These are phyloP conservation scores for Rhizopus sp. DNA, from an alignment of 371 early-diverging fungal species.

Conservation along the genomic window DNA sequence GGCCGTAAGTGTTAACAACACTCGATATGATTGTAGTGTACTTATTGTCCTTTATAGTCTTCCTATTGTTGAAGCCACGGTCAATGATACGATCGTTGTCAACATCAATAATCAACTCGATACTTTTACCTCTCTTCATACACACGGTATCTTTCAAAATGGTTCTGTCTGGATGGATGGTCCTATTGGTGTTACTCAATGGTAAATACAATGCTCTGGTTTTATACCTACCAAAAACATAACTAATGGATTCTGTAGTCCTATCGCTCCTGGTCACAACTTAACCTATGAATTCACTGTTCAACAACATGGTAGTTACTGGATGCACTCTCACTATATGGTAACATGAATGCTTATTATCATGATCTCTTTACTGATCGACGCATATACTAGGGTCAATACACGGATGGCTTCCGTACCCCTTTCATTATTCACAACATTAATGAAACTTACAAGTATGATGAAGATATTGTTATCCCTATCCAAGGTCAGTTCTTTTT, in stretches of 20 bases:
- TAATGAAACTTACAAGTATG: slow-evolving; percentile 66
- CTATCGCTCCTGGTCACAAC: slow-evolving; percentile 44
- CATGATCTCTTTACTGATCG: background rate
- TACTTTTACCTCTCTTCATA: slow-evolving; percentile 62
- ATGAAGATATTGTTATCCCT: slow-evolving; percentile 66
- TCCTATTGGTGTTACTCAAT: slow-evolving; percentile 66
- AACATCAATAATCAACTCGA: slow-evolving; percentile 60
- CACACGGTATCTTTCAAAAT: slow-evolving; percentile 74
- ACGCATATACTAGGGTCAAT: slow-evolving; percentile 55
- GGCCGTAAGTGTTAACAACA: slow-evolving; percentile 61
- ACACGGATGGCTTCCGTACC: slow-evolving; percentile 80
- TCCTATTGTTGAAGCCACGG: slow-evolving; percentile 47
- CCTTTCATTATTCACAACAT: slow-evolving; percentile 72
- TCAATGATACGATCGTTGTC: slow-evolving; percentile 63
- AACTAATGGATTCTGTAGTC: slow-evolving; percentile 12
- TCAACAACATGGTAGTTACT: slow-evolving; percentile 36
- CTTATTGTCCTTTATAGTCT: slow-evolving; percentile 30
- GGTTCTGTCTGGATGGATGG: slow-evolving; percentile 69
- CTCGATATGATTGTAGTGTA: background rate
- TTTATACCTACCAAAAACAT: background rate
- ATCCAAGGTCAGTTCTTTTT: slow-evolving; percentile 45
- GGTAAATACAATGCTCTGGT: slow-evolving; percentile 24
- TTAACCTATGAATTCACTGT: slow-evolving; percentile 64
- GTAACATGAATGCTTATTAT: slow-evolving; percentile 14
- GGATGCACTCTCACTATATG: slow-evolving; percentile 38